A percentile compares a stretch with the other conserved stretches of the same genome.
phyloP scores from a whole-genome alignment of 495 filamentous ascomycete genomes.

The Aspergillus sclerotiicarbonarius region DNA sequence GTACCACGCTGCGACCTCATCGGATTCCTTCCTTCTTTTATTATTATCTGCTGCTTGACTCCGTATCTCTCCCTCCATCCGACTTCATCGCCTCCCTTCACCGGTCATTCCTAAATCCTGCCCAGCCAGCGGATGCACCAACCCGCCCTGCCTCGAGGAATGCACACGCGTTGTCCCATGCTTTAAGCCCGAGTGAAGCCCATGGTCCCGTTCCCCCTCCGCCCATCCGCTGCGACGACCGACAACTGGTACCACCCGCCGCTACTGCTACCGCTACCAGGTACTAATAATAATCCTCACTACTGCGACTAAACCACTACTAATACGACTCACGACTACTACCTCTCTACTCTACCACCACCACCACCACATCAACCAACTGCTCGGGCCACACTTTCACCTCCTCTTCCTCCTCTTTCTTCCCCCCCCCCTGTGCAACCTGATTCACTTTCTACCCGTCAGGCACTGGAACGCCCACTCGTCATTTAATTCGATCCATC shows the following conservation, averaged over 20 bases:
- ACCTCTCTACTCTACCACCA: not conserved
- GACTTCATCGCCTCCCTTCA: too few species aligned
- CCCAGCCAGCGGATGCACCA: not conserved
- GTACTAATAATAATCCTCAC: conserved; percentile 15
- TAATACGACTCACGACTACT: conserved; percentile 7
- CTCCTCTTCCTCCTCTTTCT: not conserved
- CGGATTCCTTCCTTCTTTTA: too few species aligned
- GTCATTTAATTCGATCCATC: not conserved
- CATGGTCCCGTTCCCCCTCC: conserved; percentile 14
- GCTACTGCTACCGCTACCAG: conserved; percentile 5
- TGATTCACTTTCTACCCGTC: too few species aligned
- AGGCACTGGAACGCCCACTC: too few species aligned
- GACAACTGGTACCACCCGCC: not conserved
- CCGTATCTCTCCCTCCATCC: too few species aligned
- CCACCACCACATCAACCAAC: conserved; percentile 5
- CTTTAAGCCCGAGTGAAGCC: conserved; percentile 16
- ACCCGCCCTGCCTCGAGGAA: conserved; percentile 20
- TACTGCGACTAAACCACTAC: conserved; percentile 13
- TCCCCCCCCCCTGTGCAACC: not conserved
- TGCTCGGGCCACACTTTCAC: not conserved
- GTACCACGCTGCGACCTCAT: too few species aligned
- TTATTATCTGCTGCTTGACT: too few species aligned
- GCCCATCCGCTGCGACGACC: conserved; percentile 8
- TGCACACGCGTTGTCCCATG: conserved; percentile 44
- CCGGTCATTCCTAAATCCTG: too few species aligned